Conservation (phyloP, 2,329 filamentous ascomycete species). For the Fusarium brachygibbosum region DNA sequence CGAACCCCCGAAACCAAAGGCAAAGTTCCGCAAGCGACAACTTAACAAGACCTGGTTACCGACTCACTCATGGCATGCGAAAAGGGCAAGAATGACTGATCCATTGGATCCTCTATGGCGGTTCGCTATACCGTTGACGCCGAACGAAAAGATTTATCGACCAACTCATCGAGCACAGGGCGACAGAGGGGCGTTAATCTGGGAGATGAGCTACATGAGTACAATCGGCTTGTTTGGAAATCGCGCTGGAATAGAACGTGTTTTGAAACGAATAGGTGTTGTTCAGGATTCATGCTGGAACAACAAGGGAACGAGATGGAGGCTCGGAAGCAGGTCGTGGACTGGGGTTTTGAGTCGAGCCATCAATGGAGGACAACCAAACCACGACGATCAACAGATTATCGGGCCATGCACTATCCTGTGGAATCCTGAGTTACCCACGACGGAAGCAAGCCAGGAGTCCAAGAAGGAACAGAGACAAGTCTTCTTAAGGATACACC, state of each 20-base stretch:
- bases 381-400: slow-evolving; percentile 56
- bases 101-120: slow-evolving; percentile 87
- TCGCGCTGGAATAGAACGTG: slow-evolving; percentile 71
- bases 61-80: slow-evolving; percentile 94
- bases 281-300: slow-evolving; percentile 72
- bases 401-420: slow-evolving; percentile 81
- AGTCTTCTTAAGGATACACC: slow-evolving; percentile 82
- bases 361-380: slow-evolving; percentile 58
- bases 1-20: slow-evolving; percentile 65
- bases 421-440: slow-evolving; percentile 71
- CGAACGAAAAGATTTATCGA: slow-evolving; percentile 90
- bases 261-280: slow-evolving; percentile 76
- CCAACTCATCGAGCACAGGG: slow-evolving; percentile 85
- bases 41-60: slow-evolving; percentile 92
- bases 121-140: slow-evolving; percentile 86
- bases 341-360: slow-evolving; percentile 66
- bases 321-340: slow-evolving; percentile 65
- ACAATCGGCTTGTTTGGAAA: slow-evolving; percentile 83
- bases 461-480: slow-evolving; percentile 54
- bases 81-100: slow-evolving; percentile 88
- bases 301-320: slow-evolving; percentile 78
- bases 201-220: slow-evolving; percentile 96
- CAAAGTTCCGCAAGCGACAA: slow-evolving; percentile 87
- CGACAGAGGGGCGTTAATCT: slow-evolving; percentile 82
- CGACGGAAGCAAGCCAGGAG: slow-evolving; percentile 45